Conservation (phyloP, 345 rosid species). For the Eucalyptus dawsonii region DNA sequence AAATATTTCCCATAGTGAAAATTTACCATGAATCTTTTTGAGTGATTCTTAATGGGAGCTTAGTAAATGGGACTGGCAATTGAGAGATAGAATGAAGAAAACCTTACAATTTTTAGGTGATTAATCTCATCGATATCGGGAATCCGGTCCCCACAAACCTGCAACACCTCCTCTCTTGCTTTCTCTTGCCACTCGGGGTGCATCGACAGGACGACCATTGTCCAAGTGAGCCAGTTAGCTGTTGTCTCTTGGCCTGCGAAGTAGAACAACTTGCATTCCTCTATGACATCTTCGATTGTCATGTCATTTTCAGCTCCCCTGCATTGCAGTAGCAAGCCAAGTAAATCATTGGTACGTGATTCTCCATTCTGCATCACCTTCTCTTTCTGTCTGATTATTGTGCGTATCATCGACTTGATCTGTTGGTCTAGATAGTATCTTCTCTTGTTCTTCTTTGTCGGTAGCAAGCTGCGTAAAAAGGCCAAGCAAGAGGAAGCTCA, state of each 20-base stretch:
- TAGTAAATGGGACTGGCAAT: background rate
- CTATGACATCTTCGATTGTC: conserved; percentile 23
- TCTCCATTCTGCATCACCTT: conserved; percentile 8
- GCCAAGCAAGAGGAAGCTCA: background rate
- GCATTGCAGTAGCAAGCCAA: conserved; percentile 23
- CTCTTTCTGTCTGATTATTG: conserved; percentile 15
- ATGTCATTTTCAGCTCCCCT: background rate
- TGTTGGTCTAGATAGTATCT: conserved; percentile 18
- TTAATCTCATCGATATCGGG: conserved; percentile 3
- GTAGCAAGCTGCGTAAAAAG: conserved; percentile 16
- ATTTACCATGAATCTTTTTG: conserved; percentile 8
- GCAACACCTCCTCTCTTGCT: conserved; percentile 38
- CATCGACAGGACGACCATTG: conserved; percentile 26
- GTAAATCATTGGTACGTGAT: conserved; percentile 15
- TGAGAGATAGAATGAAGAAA: background rate
- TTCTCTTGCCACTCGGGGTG: conserved; percentile 47
- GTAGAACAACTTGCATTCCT: conserved; percentile 46
- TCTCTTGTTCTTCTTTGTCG: conserved; percentile 35
- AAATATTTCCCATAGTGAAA: background rate
- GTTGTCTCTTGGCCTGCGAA: conserved; percentile 59
- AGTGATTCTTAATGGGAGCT: conserved; percentile 6
- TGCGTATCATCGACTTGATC: conserved; percentile 11
- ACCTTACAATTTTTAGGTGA: conserved; percentile 8
- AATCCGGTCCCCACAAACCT: conserved; percentile 9
- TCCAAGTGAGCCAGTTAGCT: conserved; percentile 33